A percentile compares a stretch with the other conserved stretches of the same genome.
phyloP scores from a whole-genome alignment of 306 rosid species.

The Glycine tomentella region DNA sequence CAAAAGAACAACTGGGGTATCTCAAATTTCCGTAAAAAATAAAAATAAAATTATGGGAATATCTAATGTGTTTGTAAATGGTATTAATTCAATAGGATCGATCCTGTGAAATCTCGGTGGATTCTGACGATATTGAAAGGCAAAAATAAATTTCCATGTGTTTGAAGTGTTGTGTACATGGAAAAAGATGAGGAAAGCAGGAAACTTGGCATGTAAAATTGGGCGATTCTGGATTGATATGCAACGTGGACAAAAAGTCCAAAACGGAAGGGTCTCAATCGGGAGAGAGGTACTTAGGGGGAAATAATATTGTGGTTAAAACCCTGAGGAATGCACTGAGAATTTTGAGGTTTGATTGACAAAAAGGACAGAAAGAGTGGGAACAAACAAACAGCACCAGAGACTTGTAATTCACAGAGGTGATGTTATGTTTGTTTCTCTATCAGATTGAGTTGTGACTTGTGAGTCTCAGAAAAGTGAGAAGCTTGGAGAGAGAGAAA shows the following conservation, averaged over 20 bases:
- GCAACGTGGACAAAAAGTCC: constrained; percentile 40
- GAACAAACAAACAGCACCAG: constrained; percentile 13
- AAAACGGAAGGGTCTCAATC: constrained; percentile 7
- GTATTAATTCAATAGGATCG: constrained; percentile 19
- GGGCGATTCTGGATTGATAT: not conserved
- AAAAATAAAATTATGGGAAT: not conserved
- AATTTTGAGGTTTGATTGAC: constrained; percentile 6
- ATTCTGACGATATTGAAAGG: constrained; percentile 21
- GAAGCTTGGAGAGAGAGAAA: not conserved
- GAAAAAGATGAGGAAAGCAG: not conserved
- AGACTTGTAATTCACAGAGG: constrained; percentile 23
- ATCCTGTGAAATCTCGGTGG: constrained; percentile 31
- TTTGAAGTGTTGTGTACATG: not conserved
- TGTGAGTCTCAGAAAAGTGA: not conserved
- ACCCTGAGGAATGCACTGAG: not conserved
- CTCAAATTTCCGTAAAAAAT: not conserved
- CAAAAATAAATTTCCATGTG: not conserved
- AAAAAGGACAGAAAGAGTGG: not conserved
- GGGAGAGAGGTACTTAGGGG: too few species aligned
- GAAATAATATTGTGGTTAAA: too few species aligned
- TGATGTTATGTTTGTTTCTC: not conserved
- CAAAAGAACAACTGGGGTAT: not conserved
- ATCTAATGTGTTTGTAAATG: not conserved
- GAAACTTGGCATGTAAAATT: constrained; percentile 9
- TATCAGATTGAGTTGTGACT: not conserved